Conservation (phyloP, 352 stramenopile genomes). For the Elongisporangium anandrum region DNA sequence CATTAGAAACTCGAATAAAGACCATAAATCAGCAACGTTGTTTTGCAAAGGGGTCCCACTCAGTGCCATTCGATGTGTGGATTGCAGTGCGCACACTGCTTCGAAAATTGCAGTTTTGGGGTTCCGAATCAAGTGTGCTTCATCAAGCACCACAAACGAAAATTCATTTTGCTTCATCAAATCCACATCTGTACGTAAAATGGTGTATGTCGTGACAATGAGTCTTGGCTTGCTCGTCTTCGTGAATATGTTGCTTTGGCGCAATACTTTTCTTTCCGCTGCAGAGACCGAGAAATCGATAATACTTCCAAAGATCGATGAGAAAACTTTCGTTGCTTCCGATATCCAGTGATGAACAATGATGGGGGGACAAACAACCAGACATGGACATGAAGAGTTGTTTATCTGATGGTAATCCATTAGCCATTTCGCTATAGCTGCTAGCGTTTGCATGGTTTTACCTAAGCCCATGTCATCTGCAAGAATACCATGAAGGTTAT, state of each 20-base stretch:
- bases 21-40: conserved; percentile 96
- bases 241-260: conserved; percentile 24
- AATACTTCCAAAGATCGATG: conserved; percentile 44
- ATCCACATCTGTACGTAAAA: conserved; percentile 84
- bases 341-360: conserved; percentile 94
- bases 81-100: conserved; percentile 71
- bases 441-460: conserved; percentile 96
- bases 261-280: conserved; percentile 36
- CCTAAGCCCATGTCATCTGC: conserved; percentile 90
- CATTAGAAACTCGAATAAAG: conserved; percentile 97
- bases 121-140: conserved; percentile 98
- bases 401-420: background rate
- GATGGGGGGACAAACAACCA: conserved; percentile 95
- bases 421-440: conserved; percentile 53
- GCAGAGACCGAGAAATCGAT: conserved; percentile 75
- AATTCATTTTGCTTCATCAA: conserved; percentile 54
- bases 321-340: conserved; percentile 88
- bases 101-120: conserved; percentile 86
- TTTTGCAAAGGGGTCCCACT: conserved; percentile 98
- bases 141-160: conserved; percentile 92
- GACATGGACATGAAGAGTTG: conserved; percentile 6
- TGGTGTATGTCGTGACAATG: conserved; percentile 82
- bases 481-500: conserved; percentile 76
- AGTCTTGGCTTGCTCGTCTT: conserved; percentile 22
- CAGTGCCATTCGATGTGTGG: conserved; percentile 91